Conservation (phyloP, 2,329 filamentous ascomycete genomes). For the Nemania sp. region DNA sequence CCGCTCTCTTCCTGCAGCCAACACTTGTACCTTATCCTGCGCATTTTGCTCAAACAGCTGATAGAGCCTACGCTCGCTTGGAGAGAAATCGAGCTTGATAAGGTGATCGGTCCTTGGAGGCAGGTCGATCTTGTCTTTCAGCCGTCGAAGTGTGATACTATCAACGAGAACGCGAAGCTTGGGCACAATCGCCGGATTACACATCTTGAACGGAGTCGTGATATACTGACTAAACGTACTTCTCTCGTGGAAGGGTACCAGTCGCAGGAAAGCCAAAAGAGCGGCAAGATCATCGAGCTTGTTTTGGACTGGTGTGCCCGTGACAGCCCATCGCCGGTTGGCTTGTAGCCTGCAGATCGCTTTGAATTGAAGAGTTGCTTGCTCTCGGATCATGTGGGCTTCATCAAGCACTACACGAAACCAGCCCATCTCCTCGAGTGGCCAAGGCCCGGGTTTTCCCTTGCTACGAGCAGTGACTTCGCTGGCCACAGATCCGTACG, state of each 20-base stretch:
- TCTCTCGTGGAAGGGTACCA: slow-evolving; percentile 83
- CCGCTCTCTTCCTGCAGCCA: slow-evolving; percentile 66
- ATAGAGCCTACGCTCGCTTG: slow-evolving; percentile 77
- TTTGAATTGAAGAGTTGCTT: slow-evolving; percentile 79
- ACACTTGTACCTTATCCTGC: slow-evolving; percentile 75
- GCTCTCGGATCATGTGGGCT: slow-evolving; percentile 91
- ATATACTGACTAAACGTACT: slow-evolving; percentile 79
- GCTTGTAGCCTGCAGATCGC: slow-evolving; percentile 80
- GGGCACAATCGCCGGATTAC: slow-evolving; percentile 80
- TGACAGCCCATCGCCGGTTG: slow-evolving; percentile 92
- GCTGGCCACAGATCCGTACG: slow-evolving; percentile 84
- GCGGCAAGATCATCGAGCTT: slow-evolving; percentile 87
- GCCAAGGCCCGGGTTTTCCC: slow-evolving; percentile 62
- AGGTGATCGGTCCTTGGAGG: slow-evolving; percentile 74
- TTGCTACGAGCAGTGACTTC: slow-evolving; percentile 71
- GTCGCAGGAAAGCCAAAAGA: slow-evolving; percentile 80
- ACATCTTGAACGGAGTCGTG: slow-evolving; percentile 82
- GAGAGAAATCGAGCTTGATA: slow-evolving; percentile 74
- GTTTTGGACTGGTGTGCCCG: slow-evolving; percentile 94
- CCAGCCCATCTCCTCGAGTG: slow-evolving; percentile 81
- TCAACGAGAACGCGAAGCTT: slow-evolving; percentile 89
- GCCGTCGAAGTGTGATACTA: slow-evolving; percentile 87
- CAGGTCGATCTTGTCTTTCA: slow-evolving; percentile 89
- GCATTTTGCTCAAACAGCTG: slow-evolving; percentile 84
- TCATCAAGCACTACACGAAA: slow-evolving; percentile 94